phyloP scores from a whole-genome alignment of 257 asterid species.

The Solanum bukasovii region DNA sequence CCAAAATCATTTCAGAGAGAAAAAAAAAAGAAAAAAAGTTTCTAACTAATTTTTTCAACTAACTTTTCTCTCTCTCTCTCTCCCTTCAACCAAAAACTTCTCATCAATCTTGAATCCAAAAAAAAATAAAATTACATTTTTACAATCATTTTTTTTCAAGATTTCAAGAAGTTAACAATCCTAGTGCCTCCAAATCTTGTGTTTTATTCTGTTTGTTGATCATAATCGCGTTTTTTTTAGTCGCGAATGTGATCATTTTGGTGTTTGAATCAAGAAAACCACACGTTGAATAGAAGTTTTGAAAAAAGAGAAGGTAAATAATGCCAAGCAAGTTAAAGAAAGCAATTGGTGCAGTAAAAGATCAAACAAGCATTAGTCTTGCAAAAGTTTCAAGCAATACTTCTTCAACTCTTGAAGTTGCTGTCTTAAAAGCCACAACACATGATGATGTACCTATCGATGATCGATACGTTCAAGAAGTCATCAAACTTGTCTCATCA shows the following conservation, averaged over 20 bases:
- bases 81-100: background rate
- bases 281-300: background rate
- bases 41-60: background rate
- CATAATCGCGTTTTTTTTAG: background rate
- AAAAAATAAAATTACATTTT: background rate
- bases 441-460: constrained; percentile 70
- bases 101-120: background rate
- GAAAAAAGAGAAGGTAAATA: background rate
- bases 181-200: background rate
- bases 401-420: constrained; percentile 55
- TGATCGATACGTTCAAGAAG: constrained; percentile 46
- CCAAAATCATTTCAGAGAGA: background rate
- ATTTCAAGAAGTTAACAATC: background rate
- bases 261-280: background rate
- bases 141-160: background rate
- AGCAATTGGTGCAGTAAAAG: constrained; percentile 80
- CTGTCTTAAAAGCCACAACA: constrained; percentile 70
- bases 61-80: background rate
- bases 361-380: constrained; percentile 81
- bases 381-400: constrained; percentile 63
- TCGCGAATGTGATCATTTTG: background rate
- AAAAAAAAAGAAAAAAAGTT: background rate
- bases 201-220: background rate
- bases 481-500: constrained; percentile 52
- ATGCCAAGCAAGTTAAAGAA: constrained; percentile 90